Evolutionary conservation across 2,329 filamentous ascomycete genomes (phyloP).

Genomic region (Arthroderma uncinatum): DNA sequence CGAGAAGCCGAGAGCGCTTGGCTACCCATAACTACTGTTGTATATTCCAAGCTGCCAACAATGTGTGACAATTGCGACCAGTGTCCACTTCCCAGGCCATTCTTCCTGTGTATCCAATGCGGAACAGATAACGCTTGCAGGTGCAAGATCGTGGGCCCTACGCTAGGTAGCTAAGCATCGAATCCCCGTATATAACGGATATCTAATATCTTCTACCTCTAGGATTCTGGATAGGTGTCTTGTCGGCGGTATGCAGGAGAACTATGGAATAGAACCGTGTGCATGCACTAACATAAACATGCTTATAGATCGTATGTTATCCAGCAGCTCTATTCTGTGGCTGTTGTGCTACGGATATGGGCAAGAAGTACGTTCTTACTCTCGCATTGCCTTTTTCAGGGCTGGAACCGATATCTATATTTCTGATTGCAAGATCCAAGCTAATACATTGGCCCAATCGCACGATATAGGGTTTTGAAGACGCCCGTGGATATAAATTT

Average conservation of each 20-base stretch:
- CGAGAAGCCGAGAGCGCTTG: too few relatives aligned
- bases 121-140: constrained; percentile 47
- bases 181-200: background rate
- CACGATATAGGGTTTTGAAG: background rate
- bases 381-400: background rate
- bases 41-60: background rate
- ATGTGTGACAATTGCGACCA: background rate
- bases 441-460: background rate
- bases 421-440: too few relatives aligned
- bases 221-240: background rate
- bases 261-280: too few relatives aligned
- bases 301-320: constrained; percentile 41
- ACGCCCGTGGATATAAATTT: background rate
- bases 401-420: too few relatives aligned
- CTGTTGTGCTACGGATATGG: constrained; percentile 43
- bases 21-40: background rate
- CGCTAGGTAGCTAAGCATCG: constrained; percentile 32
- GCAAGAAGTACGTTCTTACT: constrained; percentile 43
- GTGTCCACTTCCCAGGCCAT: background rate
- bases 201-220: background rate
- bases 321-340: constrained; percentile 46
- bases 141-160: constrained; percentile 47
- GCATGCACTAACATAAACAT: background rate
- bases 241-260: constrained; percentile 2
- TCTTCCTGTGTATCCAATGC: constrained; percentile 44